phyloP scores from a whole-genome alignment of 2,329 filamentous ascomycete genomes.

The Exophiala dermatitidis region DNA sequence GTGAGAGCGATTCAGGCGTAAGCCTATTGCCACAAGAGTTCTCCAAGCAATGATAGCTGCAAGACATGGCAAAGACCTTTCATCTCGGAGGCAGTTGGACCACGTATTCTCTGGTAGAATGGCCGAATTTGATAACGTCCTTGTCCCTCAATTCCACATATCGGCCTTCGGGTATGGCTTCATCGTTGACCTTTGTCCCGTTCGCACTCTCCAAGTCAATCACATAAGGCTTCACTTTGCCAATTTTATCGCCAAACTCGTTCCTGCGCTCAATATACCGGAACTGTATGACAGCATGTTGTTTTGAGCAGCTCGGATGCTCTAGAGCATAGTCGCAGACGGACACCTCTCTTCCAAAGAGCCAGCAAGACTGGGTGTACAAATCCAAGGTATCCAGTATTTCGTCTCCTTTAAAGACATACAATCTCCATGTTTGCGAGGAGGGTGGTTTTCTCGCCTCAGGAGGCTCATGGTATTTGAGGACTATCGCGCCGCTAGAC shows the following conservation, averaged over 20 bases:
- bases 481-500: conserved; percentile 58
- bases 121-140: conserved; percentile 81
- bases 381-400: conserved; percentile 77
- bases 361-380: conserved; percentile 73
- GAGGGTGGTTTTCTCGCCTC: conserved; percentile 83
- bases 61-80: neutral
- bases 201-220: conserved; percentile 93
- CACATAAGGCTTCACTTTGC: conserved; percentile 75
- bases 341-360: conserved; percentile 70
- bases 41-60: too few relatives aligned
- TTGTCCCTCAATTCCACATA: conserved; percentile 83
- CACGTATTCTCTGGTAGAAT: conserved; percentile 90
- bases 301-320: conserved; percentile 88
- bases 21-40: too few relatives aligned
- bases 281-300: conserved; percentile 94
- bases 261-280: conserved; percentile 74
- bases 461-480: conserved; percentile 93
- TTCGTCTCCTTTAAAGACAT: conserved; percentile 80
- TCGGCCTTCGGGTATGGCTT: conserved; percentile 63
- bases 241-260: conserved; percentile 77
- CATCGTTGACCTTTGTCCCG: conserved; percentile 75
- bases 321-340: conserved; percentile 80
- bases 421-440: conserved; percentile 77
- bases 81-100: conserved; percentile 61
- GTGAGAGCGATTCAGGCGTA: too few relatives aligned